Conservation (phyloP, 2,329 filamentous ascomycete genomes). For the Sporothrix schenckii region DNA sequence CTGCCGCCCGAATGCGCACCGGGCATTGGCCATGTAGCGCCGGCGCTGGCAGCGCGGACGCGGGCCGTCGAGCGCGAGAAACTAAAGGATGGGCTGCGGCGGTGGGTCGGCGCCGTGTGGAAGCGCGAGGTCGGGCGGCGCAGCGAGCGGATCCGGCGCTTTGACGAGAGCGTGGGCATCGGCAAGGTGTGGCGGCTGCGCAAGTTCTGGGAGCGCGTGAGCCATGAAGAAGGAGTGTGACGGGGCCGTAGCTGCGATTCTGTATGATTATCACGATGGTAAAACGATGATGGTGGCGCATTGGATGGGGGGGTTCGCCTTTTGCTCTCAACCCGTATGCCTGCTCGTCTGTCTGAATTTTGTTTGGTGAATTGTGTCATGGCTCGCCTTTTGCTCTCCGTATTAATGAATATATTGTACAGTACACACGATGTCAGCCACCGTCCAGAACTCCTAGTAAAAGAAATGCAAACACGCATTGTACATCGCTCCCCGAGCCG, state of each 20-base stretch:
- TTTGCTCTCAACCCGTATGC: neutral
- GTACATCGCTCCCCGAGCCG: neutral
- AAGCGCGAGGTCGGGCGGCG: slow-evolving; percentile 55
- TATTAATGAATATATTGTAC: neutral
- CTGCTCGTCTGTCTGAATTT: neutral
- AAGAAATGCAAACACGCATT: neutral
- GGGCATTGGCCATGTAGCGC: slow-evolving; percentile 52
- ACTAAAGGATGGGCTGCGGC: slow-evolving; percentile 66
- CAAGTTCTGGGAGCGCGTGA: slow-evolving; percentile 67
- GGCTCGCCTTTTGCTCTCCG: neutral
- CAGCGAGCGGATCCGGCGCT: slow-evolving; percentile 51
- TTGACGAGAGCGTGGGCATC: slow-evolving; percentile 56
- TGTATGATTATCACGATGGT: neutral
- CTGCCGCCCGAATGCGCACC: slow-evolving; percentile 66
- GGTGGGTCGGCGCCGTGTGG: slow-evolving; percentile 66
- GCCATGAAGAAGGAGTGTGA: slow-evolving; percentile 42
- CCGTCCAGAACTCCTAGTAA: neutral
- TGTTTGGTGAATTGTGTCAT: neutral
- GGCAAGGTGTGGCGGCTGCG: slow-evolving; percentile 64
- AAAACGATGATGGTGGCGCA: neutral
- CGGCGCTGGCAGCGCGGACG: slow-evolving; percentile 64
- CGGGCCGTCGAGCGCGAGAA: slow-evolving; percentile 66
- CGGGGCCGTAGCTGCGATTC: neutral
- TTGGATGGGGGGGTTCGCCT: neutral
- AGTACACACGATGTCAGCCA: neutral